Base-by-base conservation (phyloP, 176 grass and related monocot genomes). In the Avena sativa region DNA sequence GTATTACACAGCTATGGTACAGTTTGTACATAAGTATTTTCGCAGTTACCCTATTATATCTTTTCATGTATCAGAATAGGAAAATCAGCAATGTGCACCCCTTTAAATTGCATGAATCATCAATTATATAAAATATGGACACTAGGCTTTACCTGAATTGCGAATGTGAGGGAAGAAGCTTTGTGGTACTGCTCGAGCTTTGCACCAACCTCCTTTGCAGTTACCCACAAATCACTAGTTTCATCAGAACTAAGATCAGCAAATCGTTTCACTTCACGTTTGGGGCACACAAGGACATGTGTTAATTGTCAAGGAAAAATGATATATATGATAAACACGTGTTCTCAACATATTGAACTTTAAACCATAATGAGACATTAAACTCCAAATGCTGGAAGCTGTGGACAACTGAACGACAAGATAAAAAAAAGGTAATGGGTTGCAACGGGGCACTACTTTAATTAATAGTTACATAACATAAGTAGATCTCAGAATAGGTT, bases 241-340 rank as follows among this genome's bases (percentile, higher is more conserved):
- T 98, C 96, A 19, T 98, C 90, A 88, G 90, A 77, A 86, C 76
- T 98, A 52, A 98, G 90, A 85, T 98, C 93, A 81, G 80, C 56
- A 62, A 92, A 98, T 72, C 92, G 85, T 80, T 94, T 96, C 66
- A 93, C 93, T 84, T 96, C 96, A 43, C 90, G 89, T 53, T 88
- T 86, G 76, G 96, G 92, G 40, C 96, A 98, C 14, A 96, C 84
- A 79, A 98, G 93, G 56, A 98, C 90, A 96, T 98, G 79, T 96
- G 64, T 66, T 49, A 84, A 85, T 81, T 77, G 90, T 98, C 71
- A 98, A 95, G 88, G 90, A 34, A 86, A 71, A 90, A 67, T 36
- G 5, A 50, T 71, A 30, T 80, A 76, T 72, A 32, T 17, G 28
- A 70, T 26, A 30, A 64, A 11, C 81, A 89, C 51, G 65, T 49